phyloP scores from a whole-genome alignment of 768 basidiomycete genomes.

The Suillus plorans region DNA sequence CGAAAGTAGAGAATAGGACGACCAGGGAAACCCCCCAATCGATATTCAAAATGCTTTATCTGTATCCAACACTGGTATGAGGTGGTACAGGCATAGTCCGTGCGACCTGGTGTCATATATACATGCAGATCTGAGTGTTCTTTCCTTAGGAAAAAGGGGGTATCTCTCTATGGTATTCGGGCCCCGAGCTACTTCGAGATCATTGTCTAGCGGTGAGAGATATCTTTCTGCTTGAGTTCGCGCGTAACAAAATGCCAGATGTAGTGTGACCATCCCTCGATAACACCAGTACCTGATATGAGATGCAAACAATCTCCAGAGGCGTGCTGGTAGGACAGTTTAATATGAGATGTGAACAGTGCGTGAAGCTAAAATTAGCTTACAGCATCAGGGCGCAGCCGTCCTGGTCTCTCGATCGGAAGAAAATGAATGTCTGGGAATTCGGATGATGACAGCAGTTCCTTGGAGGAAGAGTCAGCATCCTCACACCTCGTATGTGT shows the following conservation, averaged over 20 bases:
- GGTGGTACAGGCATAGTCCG: not conserved
- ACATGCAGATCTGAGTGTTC: not conserved
- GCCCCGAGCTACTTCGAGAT: not conserved
- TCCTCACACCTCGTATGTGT: slow-evolving; percentile 3
- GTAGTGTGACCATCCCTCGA: slow-evolving; percentile 53
- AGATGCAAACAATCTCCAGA: slow-evolving; percentile 48
- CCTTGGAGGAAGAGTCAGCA: slow-evolving; percentile 28
- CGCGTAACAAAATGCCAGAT: slow-evolving; percentile 48
- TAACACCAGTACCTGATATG: slow-evolving; percentile 44
- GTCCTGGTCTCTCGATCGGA: slow-evolving; percentile 58
- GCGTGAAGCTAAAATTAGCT: slow-evolving; percentile 21
- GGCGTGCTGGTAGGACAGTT: slow-evolving; percentile 35
- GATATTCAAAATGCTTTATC: not conserved
- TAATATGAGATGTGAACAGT: slow-evolving; percentile 5
- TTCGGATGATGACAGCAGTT: slow-evolving; percentile 37
- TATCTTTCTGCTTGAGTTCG: slow-evolving; percentile 28
- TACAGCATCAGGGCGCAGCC: slow-evolving; percentile 65
- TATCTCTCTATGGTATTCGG: not conserved
- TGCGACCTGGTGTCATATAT: not conserved
- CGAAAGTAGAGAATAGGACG: not conserved
- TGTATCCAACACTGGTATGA: not conserved
- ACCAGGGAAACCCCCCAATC: not conserved
- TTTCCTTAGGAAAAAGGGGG: not conserved
- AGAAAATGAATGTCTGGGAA: slow-evolving; percentile 61
- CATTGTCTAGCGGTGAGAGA: not conserved